These are phyloP conservation scores for Coemansia sp. DNA, from an alignment of 192 early-diverging fungal species.

Conservation along the genomic window DNA sequence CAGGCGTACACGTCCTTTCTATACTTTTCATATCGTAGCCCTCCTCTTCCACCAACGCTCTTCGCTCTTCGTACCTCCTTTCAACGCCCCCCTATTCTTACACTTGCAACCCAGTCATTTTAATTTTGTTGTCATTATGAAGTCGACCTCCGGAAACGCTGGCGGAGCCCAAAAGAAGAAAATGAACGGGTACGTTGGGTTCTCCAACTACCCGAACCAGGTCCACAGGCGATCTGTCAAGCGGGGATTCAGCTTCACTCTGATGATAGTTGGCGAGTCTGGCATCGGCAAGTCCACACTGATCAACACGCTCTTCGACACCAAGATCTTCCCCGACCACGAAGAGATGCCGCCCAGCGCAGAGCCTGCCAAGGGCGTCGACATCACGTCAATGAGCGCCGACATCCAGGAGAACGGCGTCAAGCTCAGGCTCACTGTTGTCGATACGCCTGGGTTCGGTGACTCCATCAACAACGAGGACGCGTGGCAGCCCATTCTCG, in stretches of 20 bases:
- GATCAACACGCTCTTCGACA: slow-evolving; percentile 96
- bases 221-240: slow-evolving; percentile 92
- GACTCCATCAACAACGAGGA: slow-evolving; percentile 99
- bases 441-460: slow-evolving; percentile 97
- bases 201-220: slow-evolving; percentile 94
- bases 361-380: slow-evolving; percentile 72
- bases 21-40: background rate
- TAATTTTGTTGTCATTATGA: slow-evolving; percentile 17
- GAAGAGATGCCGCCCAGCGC: slow-evolving; percentile 65
- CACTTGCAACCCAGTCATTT: background rate
- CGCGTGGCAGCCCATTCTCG: slow-evolving; percentile 95
- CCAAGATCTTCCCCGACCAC: slow-evolving; percentile 82
- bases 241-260: slow-evolving; percentile 91
- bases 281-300: slow-evolving; percentile 97
- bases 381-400: slow-evolving; percentile 75
- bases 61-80: background rate
- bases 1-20: slow-evolving; percentile 3
- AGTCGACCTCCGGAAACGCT: slow-evolving; percentile 48
- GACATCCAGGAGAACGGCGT: slow-evolving; percentile 98
- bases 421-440: slow-evolving; percentile 87
- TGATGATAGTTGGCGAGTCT: slow-evolving; percentile 96
- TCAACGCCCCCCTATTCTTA: background rate
- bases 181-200: slow-evolving; percentile 88
- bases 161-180: slow-evolving; percentile 54
- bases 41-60: background rate